Evolutionary conservation across 1,284 basidiomycete genomes (phyloP), one percentile per base, ranked within the genome.

Genomic region (Rhodotorula sp.): DNA sequence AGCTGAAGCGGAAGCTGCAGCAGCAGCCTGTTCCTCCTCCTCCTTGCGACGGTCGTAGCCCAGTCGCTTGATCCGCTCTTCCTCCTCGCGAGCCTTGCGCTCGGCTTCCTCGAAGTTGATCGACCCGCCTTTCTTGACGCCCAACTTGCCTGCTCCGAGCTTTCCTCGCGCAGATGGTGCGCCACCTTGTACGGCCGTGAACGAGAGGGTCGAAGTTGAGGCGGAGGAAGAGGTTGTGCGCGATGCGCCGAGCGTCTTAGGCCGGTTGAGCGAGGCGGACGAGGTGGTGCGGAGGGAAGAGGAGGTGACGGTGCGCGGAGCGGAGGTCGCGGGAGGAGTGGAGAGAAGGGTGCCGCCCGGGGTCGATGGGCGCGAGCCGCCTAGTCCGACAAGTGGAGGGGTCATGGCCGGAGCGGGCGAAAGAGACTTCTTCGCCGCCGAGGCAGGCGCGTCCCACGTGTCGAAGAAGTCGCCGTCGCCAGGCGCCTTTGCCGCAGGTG

Each of bases 81-180:
- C 92, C 79, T 96, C 94, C 78, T 92, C 92, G 29, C 85, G 79
- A 0, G 94, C 94, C 76, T 90, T 90, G 44, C 88, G 84, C 80
- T 96, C 92, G 0, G 92, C 94, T 77, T 92, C 91, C 57, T 90
- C 94, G 79, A 96, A 97, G 81, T 96, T 88, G 74, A 96, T 88
- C 2, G 88, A 85, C 36, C 88, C 84, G 0, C 82, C 85, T 8
- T 83, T 83, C 80, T 92, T 94, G 79, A 90, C 89, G 29, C 93
- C 94, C 0, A 95, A 85, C 52, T 82, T 83, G 62, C 80, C 61
- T 20, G 57, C 78, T 6, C 76, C 74, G 13, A 90, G 84, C 78
- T 91, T 94, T 9, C 85, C 83, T 88, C 80, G 87, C 87, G 11
- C 65, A 10, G 52, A 53, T 27, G 52, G 39, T 5, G 32, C 64